phyloP scores from a whole-genome alignment of 352 stramenopile genomes.

The Phytopythium sindhum region DNA sequence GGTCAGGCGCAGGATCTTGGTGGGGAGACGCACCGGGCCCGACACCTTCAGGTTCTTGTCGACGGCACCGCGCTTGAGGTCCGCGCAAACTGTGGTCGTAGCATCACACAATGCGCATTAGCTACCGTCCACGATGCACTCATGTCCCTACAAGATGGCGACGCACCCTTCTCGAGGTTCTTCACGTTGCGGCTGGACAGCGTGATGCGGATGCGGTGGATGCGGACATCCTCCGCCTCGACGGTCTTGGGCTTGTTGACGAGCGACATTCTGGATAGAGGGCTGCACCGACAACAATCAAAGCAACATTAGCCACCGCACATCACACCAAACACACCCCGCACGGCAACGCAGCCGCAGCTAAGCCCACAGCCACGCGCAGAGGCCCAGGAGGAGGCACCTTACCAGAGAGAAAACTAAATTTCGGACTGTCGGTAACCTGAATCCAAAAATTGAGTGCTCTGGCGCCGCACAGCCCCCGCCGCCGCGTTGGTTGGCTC shows the following conservation, averaged over 20 bases:
- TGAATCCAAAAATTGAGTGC: slow-evolving; percentile 78
- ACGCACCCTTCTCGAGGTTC: slow-evolving; percentile 96
- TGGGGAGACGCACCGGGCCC: slow-evolving; percentile 98
- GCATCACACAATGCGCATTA: neutral
- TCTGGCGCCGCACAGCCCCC: neutral
- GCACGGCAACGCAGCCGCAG: neutral
- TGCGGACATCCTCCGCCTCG: slow-evolving; percentile 80
- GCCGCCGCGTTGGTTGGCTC: slow-evolving; percentile 5
- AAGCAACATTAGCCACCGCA: slow-evolving; percentile 1
- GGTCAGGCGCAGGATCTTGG: slow-evolving; percentile 98
- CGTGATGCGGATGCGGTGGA: slow-evolving; percentile 99
- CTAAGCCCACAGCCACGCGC: slow-evolving; percentile 8
- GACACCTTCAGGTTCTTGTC: slow-evolving; percentile 99
- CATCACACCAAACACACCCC: no score
- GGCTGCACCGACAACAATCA: slow-evolving; percentile 27
- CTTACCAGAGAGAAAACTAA: slow-evolving; percentile 61
- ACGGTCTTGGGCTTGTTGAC: slow-evolving; percentile 87
- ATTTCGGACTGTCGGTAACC: slow-evolving; percentile 86
- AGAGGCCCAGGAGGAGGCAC: neutral
- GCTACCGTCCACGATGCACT: neutral
- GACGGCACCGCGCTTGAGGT: slow-evolving; percentile 97
- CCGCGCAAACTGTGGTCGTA: slow-evolving; percentile 85
- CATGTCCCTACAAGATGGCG: no score
- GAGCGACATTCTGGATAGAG: slow-evolving; percentile 89
- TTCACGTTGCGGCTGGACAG: slow-evolving; percentile 99